Conservation (phyloP, 2,329 filamentous ascomycete genomes). For the Zalaria sp. region DNA sequence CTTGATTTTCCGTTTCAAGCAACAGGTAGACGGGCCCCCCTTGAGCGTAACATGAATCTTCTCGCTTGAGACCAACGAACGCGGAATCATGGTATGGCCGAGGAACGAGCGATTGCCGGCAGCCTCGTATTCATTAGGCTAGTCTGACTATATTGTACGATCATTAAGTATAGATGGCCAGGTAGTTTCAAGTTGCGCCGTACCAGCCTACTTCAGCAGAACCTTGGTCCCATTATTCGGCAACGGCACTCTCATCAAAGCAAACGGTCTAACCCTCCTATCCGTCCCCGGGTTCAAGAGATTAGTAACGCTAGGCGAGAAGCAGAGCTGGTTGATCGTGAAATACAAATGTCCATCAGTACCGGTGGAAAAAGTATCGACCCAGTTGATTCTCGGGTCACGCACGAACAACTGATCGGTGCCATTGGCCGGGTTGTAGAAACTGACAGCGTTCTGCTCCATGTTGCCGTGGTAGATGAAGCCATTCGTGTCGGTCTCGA, state of each 20-base stretch:
- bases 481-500: slow-evolving; percentile 37
- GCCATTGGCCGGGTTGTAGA: slow-evolving; percentile 33
- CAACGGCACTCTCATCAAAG: slow-evolving; percentile 26
- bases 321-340: slow-evolving; percentile 36
- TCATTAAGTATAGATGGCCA: no score
- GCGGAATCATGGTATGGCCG: no score
- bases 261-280: slow-evolving; percentile 27
- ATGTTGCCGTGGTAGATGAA: slow-evolving; percentile 36
- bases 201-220: background rate
- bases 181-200: no score
- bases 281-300: slow-evolving; percentile 23
- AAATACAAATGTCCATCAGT: slow-evolving; percentile 39
- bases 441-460: slow-evolving; percentile 34
- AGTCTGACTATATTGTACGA: no score
- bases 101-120: no score
- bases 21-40: no score
- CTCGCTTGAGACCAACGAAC: no score
- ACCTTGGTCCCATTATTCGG: slow-evolving; percentile 27
- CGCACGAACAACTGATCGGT: slow-evolving; percentile 29
- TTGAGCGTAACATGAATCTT: no score
- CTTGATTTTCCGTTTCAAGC: no score
- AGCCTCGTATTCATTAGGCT: no score
- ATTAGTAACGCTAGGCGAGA: slow-evolving; percentile 18
- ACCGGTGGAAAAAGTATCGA: slow-evolving; percentile 26
- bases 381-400: slow-evolving; percentile 34